Conservation (phyloP, 768 basidiomycete species). For the Cystofilobasidium ferigula region DNA sequence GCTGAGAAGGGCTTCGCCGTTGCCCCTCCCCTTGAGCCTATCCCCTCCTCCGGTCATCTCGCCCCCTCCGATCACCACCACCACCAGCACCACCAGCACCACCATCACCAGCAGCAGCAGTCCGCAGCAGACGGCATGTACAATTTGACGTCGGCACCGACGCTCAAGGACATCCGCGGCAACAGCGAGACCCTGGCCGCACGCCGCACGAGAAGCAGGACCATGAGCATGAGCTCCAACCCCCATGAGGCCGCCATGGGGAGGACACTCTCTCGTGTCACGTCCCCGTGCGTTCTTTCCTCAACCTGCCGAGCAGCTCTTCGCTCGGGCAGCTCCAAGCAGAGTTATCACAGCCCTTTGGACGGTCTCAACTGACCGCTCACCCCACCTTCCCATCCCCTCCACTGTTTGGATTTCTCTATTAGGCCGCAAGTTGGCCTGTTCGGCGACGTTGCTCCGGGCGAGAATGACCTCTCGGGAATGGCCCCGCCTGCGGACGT, state of each 20-base stretch:
- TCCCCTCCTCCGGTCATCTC: background rate
- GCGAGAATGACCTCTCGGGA: conserved; percentile 18
- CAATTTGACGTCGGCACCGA: background rate
- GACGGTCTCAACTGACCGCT: background rate
- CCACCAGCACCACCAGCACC: background rate
- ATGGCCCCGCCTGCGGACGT: background rate
- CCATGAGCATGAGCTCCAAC: background rate
- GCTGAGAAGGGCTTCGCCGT: background rate
- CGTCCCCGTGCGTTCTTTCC: conserved; percentile 12
- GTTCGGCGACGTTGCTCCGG: conserved; percentile 12
- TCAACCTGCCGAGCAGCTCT: background rate
- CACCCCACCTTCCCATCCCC: background rate
- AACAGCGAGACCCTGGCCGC: background rate
- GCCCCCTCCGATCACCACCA: background rate
- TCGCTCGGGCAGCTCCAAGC: too few relatives aligned
- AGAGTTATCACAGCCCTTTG: too few relatives aligned
- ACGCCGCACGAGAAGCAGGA: background rate
- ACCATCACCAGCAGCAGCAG: too few relatives aligned
- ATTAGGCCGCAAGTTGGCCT: conserved; percentile 13
- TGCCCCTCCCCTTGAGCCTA: background rate
- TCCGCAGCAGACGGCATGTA: background rate
- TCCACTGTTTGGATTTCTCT: background rate
- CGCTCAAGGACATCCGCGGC: conserved; percentile 17
- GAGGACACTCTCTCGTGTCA: conserved; percentile 10
- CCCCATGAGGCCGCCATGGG: background rate